Evolutionary conservation across 805 yeast genomes (phyloP), one percentile per base, ranked within the genome.

Genomic region (Nakazawaea molendinolei): DNA sequence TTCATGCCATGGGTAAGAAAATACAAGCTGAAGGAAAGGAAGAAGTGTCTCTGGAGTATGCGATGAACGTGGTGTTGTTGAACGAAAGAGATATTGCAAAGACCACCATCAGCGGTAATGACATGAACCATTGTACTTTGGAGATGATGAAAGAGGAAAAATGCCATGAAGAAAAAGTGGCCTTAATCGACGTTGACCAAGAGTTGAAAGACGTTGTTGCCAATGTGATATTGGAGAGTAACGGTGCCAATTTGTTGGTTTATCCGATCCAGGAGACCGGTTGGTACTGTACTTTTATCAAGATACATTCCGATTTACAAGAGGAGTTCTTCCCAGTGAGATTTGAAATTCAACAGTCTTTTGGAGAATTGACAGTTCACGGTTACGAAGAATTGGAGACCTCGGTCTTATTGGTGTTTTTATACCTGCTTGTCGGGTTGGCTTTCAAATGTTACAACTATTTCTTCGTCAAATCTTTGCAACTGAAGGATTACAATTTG

Each of bases 331-430:
- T 33, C 33, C 36, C 41, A 12, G 15, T 38, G 6, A 28, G 21
- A 21, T 25, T 38, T 17, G 37, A 38, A 12, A 26, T 33, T n/a
- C 41, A 38, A 29, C 41, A 38, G 25, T 33, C 38, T 6, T 23
- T 38, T 30, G 41, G 41, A 5, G 38, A 33, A 26, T 26, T 38
- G 15, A 29, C 41, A 5, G 30, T 38, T 14, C 38, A 33, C 21
- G 36, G 34, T n/a, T 38, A 38, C 18, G 38, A 38, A 30, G 41
- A 38, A 15, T 20, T 33, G 14, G 31, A 38, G 27, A 33, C 34
- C 16, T 33, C 37, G 5, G 15, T 38, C 3, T 9, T 38, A 8
- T 28, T 38, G 41, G 18, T 24, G 23, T 14, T 28, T 3, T 14
- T 23, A 10, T 38, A 38, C 23, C 8, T 25, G 24, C 5, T 29